Evolutionary conservation across 108 stramenopile genomes (phyloP).

Genomic region (Skeletonema costatum): DNA sequence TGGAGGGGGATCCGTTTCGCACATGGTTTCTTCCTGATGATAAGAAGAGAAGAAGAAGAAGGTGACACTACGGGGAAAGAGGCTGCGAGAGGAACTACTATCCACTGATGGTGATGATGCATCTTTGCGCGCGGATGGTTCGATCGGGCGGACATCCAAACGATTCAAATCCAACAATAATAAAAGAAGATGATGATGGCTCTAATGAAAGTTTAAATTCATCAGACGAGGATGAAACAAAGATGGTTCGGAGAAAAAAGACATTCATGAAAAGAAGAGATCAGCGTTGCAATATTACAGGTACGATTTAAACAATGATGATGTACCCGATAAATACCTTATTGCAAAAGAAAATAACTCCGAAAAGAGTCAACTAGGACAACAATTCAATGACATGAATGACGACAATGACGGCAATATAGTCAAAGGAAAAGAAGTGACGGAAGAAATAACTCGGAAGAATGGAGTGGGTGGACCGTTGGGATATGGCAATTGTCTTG

Average conservation of each 20-base stretch:
- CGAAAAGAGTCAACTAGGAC: too few relatives aligned
- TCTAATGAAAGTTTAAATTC: too few relatives aligned
- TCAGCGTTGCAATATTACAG: background rate
- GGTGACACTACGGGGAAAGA: background rate
- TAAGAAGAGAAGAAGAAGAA: background rate
- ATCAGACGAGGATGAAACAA: background rate
- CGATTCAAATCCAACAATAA: background rate
- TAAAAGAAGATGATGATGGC: background rate
- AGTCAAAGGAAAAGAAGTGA: background rate
- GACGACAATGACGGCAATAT: background rate
- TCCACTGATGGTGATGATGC: background rate
- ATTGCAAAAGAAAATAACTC: background rate
- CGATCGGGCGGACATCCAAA: background rate
- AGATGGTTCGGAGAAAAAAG: background rate
- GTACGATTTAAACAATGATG: background rate
- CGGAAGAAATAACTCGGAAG: background rate
- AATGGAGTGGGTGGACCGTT: constrained; percentile 28
- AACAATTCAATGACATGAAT: constrained; percentile 5
- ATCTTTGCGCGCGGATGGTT: background rate
- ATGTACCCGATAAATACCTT: background rate
- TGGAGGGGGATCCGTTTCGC: constrained; percentile 2
- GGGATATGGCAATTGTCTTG: constrained; percentile 68
- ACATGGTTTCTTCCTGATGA: constrained; percentile 12
- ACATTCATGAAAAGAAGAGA: background rate
- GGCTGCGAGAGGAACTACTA: background rate